Evolutionary conservation across 2,329 filamentous ascomycete species (phyloP).

Genomic region (Cercospora nicotianae): DNA sequence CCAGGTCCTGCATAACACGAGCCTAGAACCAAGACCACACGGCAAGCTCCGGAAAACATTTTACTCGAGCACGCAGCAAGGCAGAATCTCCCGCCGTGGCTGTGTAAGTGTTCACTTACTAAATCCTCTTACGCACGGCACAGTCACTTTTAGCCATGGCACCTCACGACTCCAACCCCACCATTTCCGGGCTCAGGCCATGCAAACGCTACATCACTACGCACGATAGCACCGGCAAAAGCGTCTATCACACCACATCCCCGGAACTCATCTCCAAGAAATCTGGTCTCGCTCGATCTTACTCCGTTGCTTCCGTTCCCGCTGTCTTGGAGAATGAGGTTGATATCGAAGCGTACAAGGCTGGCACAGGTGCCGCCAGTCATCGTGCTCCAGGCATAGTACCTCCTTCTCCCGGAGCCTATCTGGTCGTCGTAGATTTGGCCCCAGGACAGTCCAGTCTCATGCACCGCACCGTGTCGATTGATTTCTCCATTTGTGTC

Average conservation of each 20-base stretch:
- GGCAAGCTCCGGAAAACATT: not conserved
- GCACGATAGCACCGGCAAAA: conserved; percentile 25
- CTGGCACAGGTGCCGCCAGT: conserved; percentile 22
- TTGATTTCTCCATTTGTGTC: conserved; percentile 27
- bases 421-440: conserved; percentile 27
- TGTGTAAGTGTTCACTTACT: not conserved
- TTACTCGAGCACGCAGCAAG: not conserved
- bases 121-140: not conserved
- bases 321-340: conserved; percentile 22
- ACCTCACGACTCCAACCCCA: not conserved
- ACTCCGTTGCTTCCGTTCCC: conserved; percentile 24
- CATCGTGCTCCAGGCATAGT: conserved; percentile 22
- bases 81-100: not conserved
- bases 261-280: conserved; percentile 21
- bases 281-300: conserved; percentile 25
- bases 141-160: not conserved
- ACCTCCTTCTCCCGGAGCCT: conserved; percentile 21
- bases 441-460: conserved; percentile 24
- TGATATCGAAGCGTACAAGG: conserved; percentile 27
- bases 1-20: not conserved
- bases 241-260: conserved; percentile 25
- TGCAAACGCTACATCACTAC: conserved; percentile 31
- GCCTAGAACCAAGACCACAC: not conserved
- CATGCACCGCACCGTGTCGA: conserved; percentile 30
- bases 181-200: conserved; percentile 17